Base-by-base conservation (phyloP, 768 basidiomycete species). In the Brasilioporus rufonigricans region DNA sequence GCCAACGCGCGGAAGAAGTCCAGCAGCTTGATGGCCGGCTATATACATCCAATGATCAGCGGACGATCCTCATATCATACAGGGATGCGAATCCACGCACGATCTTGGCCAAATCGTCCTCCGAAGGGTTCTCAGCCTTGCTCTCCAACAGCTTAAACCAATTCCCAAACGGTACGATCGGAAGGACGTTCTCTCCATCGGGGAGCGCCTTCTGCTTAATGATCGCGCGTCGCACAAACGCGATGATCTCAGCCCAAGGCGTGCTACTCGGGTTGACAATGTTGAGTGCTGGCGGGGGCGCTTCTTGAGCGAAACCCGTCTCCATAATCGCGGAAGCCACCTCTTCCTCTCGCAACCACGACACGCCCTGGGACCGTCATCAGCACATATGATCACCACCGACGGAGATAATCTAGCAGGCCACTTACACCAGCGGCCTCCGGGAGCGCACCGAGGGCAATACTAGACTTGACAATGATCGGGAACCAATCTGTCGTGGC, bases 401-500 rank as follows among this genome's bases (percentile, higher is more conserved):
- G 12, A 27, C 14, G 23, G 18, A 18, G 8, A 18, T n/a, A 31
- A n/a, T 13, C 12, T 4, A n/a, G 13, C 16, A 6, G 29, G 14
- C 6, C 14, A 62, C 76, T 49, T 57, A 78, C 79, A 19, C 72
- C 71, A 1, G 59, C 50, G 1, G 67, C 62, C n/a, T 56, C 51
- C 8, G 73, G 71, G 6, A 75, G 51, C 16, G 53, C 58, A 45
- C 68, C 69, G 10, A 67, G 59, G 5, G 57, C 51, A 12, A 68
- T n/a, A 44, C 71, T 71, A 0, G 72, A 70, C 49, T 74, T 68
- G 16, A 76, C 67, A 4, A 80, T 62, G 35, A 73, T 68, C 16
- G 80, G 78, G 27, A 80, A 59, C 80, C 80, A 82, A 44, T 80
- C 77, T 0, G 65, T 72, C 4, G 70, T 66, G 4, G 70, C 71